Conservation (phyloP, 1,284 basidiomycete species). For the Neolentinus lepideus region DNA sequence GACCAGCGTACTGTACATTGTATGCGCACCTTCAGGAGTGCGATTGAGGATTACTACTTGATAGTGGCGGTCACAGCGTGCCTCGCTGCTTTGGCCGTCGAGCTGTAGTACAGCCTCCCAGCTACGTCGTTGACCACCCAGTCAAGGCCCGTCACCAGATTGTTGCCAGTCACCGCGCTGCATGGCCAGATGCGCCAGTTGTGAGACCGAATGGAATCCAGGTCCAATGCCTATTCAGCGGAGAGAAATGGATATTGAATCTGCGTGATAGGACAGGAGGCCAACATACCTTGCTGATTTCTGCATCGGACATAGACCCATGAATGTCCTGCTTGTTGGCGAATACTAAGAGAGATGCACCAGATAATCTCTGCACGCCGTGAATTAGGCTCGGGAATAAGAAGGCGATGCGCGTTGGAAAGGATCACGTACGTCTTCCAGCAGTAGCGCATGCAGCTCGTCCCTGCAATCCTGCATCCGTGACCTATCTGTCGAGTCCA, state of each 20-base stretch:
- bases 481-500: constrained; percentile 89
- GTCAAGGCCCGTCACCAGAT: constrained; percentile 81
- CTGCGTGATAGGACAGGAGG: no score
- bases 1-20: background rate
- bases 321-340: constrained; percentile 99
- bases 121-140: constrained; percentile 95
- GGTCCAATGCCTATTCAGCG: constrained; percentile 58
- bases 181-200: constrained; percentile 90
- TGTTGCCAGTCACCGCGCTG: constrained; percentile 86
- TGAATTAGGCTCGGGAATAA: constrained; percentile 6
- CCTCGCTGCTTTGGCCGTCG: background rate
- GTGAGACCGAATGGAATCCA: constrained; percentile 76
- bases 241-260: no score
- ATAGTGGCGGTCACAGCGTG: background rate
- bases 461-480: constrained; percentile 85
- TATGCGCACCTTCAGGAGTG: background rate
- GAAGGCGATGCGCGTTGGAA: constrained; percentile 5
- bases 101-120: constrained; percentile 63
- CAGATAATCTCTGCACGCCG: constrained; percentile 70
- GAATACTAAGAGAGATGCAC: constrained; percentile 92
- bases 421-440: constrained; percentile 78
- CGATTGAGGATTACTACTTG: background rate
- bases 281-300: constrained; percentile 81
- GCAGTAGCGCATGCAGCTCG: constrained; percentile 81
- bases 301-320: constrained; percentile 76